Percentiles rank a stretch among this genome's conserved stretches.
Conservation (phyloP, 257 asterid genomes). For the Petunia axillaris region DNA sequence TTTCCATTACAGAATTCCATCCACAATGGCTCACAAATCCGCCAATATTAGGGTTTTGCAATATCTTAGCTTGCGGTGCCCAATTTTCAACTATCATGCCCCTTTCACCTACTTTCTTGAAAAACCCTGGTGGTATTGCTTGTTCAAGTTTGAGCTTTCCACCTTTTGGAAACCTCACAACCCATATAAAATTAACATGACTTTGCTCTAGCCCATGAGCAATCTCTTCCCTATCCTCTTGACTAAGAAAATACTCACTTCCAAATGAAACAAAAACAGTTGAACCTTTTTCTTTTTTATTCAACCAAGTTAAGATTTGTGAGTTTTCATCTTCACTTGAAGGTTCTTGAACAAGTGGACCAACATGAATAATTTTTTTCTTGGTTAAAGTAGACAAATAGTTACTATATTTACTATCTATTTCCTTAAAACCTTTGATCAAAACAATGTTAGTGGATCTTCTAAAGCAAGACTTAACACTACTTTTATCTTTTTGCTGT, state of each 20-base stretch:
- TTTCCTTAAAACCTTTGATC: slow-evolving; percentile 27
- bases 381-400: background rate
- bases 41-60: slow-evolving; percentile 26
- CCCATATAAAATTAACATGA: slow-evolving; percentile 17
- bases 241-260: slow-evolving; percentile 26
- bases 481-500: background rate
- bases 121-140: slow-evolving; percentile 31
- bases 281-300: slow-evolving; percentile 12
- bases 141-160: slow-evolving; percentile 18
- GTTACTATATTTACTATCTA: slow-evolving; percentile 26
- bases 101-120: slow-evolving; percentile 20
- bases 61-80: slow-evolving; percentile 33
- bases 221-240: slow-evolving; percentile 27
- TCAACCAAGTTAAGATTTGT: slow-evolving; percentile 28
- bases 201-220: slow-evolving; percentile 34
- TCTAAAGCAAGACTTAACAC: background rate
- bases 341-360: slow-evolving; percentile 26
- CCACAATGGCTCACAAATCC: slow-evolving; percentile 21
- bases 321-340: background rate
- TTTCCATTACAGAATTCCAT: slow-evolving; percentile 32
- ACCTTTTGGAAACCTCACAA: slow-evolving; percentile 12
- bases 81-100: slow-evolving; percentile 33
- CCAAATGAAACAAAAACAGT: slow-evolving; percentile 23
- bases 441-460: slow-evolving; percentile 18
- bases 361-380: background rate